Percentiles rank a stretch among this genome's conserved stretches.
phyloP scores from a whole-genome alignment of 106 monocot species.

The Iris macrosiphon region DNA sequence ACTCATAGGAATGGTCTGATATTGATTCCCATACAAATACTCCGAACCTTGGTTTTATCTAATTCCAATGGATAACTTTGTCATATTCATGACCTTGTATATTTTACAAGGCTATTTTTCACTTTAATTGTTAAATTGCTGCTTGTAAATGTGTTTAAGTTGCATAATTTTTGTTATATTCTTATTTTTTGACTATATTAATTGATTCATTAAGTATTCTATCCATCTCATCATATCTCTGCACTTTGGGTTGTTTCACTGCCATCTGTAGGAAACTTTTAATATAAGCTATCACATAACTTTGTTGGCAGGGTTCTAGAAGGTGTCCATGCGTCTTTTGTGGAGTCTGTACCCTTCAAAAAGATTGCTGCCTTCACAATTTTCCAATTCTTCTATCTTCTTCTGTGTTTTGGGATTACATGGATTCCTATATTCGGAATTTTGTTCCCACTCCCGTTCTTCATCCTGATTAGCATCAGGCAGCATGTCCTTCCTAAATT shows the following conservation, averaged over 20 bases:
- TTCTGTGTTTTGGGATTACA: conserved; percentile 51
- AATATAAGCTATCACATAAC: background rate
- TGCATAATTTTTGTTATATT: too few relatives aligned
- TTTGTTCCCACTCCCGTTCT: conserved; percentile 58
- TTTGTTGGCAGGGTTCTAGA: conserved; percentile 45
- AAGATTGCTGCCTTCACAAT: conserved; percentile 41
- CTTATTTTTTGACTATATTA: too few relatives aligned
- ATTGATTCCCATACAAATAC: too few relatives aligned
- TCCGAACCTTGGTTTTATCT: too few relatives aligned
- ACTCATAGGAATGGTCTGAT: too few relatives aligned
- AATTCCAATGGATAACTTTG: too few relatives aligned
- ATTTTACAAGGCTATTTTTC: too few relatives aligned
- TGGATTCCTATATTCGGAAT: conserved; percentile 74
- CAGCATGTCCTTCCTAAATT: conserved; percentile 49
- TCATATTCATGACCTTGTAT: too few relatives aligned
- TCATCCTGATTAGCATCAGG: conserved; percentile 52
- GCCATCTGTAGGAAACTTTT: background rate
- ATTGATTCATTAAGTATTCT: too few relatives aligned
- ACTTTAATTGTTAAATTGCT: too few relatives aligned
- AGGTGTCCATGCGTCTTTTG: conserved; percentile 54
- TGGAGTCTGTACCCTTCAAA: conserved; percentile 52
- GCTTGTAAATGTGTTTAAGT: too few relatives aligned
- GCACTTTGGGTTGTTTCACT: background rate
- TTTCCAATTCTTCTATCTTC: conserved; percentile 55
- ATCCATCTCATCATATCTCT: too few relatives aligned